Evolutionary conservation across 495 filamentous ascomycete species (phyloP), one percentile per base, ranked within the genome.

Genomic region (Aspergillus panamensis): DNA sequence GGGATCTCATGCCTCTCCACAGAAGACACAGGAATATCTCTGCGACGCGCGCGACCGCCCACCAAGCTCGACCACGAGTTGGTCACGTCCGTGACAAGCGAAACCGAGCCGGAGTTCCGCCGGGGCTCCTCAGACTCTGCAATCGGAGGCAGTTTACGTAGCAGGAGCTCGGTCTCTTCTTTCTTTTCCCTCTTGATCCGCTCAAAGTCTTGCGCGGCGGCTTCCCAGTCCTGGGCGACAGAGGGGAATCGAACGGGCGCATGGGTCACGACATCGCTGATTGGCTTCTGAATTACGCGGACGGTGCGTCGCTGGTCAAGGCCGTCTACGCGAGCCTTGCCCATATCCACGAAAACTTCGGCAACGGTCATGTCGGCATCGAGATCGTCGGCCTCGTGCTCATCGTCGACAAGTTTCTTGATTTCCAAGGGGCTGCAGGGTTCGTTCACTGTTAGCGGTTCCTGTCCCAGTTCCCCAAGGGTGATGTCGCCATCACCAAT

Each of bases 301-400:
- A 76, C 70, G 4, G 59, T 66, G 3, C 65, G 71, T 12, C 57
- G 61, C 61, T 78, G 75, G 57, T 78, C 75, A 48, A 60, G 62
- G 8, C 68, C 70, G 48, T 76, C 70, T 9, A 51, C 29, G 6
- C 58, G 64, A 9, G 66, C 71, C 37, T 69, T 73, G 0, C 73
- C 75, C 16, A 57, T 61, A 20, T 78, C 66, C 5, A 78, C 69
- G 35, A 71, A 78, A 2, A 77, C 70, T 53, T 75, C 69, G 1
- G 70, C 69, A 7, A 77, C 73, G 0, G 71, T 69, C 60, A 72
- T 55, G 3, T 70, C 66, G n/a, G 63, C 35, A 50, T 68, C 64
- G 17, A 77, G 69, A 39, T 73, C 66, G 30, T 69, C 62, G 3
- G 55, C 19, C 9, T 71, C 69, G 45, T 72, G 66, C 0, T 64